Evolutionary conservation across 2,329 filamentous ascomycete genomes (phyloP), one percentile per base, ranked within the genome.

Genomic region (Epichloe bromicola): DNA sequence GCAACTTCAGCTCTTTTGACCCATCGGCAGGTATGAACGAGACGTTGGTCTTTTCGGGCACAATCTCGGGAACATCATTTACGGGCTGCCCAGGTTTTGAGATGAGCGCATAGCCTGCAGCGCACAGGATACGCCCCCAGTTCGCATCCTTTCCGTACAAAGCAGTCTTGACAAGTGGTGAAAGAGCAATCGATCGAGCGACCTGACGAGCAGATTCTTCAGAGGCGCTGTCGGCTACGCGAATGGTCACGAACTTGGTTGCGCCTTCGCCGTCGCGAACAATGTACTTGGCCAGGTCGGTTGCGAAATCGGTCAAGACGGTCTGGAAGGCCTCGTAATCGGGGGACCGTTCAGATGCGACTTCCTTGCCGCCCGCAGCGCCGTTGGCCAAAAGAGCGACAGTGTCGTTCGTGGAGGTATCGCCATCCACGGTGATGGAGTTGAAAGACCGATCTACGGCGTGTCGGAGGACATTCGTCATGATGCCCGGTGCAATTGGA

Each of bases 341-440:
- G 11, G 65, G 65, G 48, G 67, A 79, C 14, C 70, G 63, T 43
- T 76, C 70, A 1, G 74, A 74, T 1, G 71, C 66, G 49, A 91
- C 75, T 50, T 79, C 73, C 14, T 75, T 68, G 17, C 87, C 88
- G 50, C 88, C 88, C 0, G 88, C 91, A 17, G 88, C 89, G 55
- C 93, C 93, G 67, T 98, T 98, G 56, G 93, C 91, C n/a, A 98
- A 79, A 51, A 98, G 74, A 4, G 89, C 89, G 30, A 97, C 80
- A 0, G 91, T 97, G 71, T 98, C 93, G 70, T 98, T 98, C 53
- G 93, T 98, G 55, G 87, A 95, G 8, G 90, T 97, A 69, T 97
- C 93, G 53, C 93, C 93, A 67, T 98, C 93, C 54, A 98, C 87
- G 55, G 88, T 94, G 66, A 98, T 96, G 67, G 86, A 85, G 75